Evolutionary conservation across 2,329 filamentous ascomycete species (phyloP).

Genomic region (Chrysosporium queenslandicum): DNA sequence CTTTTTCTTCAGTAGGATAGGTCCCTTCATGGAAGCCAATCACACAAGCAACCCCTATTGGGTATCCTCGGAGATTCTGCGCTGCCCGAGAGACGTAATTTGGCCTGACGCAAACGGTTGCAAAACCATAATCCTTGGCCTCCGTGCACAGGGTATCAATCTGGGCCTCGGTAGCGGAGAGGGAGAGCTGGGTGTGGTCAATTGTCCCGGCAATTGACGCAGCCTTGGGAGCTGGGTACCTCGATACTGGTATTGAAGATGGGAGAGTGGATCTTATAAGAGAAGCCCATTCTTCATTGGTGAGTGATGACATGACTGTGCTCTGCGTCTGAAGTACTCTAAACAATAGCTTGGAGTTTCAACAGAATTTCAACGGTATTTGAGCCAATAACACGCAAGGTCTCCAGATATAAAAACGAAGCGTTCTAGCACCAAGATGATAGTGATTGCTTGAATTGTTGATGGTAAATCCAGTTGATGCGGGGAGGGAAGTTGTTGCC

Average conservation of each 20-base stretch:
- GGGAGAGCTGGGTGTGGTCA: slow-evolving; percentile 35
- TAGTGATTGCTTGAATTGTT: background rate
- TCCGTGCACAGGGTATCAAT: slow-evolving; percentile 48
- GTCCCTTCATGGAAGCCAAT: slow-evolving; percentile 53
- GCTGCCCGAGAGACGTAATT: slow-evolving; percentile 44
- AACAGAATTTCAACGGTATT: no score
- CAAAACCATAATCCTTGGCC: slow-evolving; percentile 37
- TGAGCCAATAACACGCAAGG: no score
- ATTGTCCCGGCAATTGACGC: slow-evolving; percentile 29
- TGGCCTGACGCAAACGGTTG: slow-evolving; percentile 49
- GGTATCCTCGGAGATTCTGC: slow-evolving; percentile 38
- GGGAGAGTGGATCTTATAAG: slow-evolving; percentile 26
- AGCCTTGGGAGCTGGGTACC: slow-evolving; percentile 22
- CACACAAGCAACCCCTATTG: slow-evolving; percentile 47
- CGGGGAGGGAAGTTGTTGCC: background rate
- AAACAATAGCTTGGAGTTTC: background rate
- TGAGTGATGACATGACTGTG: background rate
- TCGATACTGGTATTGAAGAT: slow-evolving; percentile 12
- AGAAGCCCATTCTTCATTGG: slow-evolving; percentile 25
- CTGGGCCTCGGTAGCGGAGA: slow-evolving; percentile 38
- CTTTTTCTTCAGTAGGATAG: slow-evolving; percentile 42
- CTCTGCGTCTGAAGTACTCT: background rate
- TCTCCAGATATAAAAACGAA: no score
- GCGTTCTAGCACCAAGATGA: no score
- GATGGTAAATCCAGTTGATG: background rate